These are phyloP conservation scores for Macrophomina phaseolina DNA, from an alignment of 2,329 filamentous ascomycete genomes.

Conservation along the genomic window DNA sequence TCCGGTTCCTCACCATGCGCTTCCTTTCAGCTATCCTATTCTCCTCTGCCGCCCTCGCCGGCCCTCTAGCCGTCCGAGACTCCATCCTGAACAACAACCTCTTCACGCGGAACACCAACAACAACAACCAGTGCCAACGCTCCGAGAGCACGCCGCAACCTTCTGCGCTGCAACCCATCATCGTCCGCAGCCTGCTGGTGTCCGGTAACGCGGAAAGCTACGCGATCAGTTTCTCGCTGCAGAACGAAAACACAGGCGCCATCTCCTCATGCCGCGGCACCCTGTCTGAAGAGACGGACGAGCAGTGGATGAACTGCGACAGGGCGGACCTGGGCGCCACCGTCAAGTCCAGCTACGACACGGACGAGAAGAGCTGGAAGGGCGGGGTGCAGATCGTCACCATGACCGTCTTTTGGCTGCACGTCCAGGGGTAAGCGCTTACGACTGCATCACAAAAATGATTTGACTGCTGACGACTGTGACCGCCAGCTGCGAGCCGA, in stretches of 20 bases:
- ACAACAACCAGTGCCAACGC: not conserved
- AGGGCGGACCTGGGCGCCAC: not conserved
- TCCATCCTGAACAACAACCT: not conserved
- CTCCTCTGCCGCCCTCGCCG: not conserved
- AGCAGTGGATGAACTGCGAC: constrained; percentile 9
- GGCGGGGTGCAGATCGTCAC: not conserved
- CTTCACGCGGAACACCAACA: not conserved
- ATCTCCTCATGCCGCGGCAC: not conserved
- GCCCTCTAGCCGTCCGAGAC: not conserved
- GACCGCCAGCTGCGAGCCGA: not conserved
- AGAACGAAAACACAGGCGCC: not conserved
- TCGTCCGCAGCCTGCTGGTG: not conserved
- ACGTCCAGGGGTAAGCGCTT: not conserved
- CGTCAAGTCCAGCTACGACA: constrained; percentile 1
- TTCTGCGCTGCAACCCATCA: not conserved
- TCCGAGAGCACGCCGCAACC: not conserved
- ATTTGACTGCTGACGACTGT: not conserved
- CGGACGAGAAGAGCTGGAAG: constrained; percentile 1
- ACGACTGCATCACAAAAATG: no score
- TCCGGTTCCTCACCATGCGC: not conserved
- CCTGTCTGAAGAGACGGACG: not conserved
- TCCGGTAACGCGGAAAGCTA: not conserved
- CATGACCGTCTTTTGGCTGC: constrained; percentile 2
- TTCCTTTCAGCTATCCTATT: not conserved
- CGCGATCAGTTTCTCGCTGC: not conserved